A percentile compares a stretch with the other conserved stretches of the same genome.
These are phyloP conservation scores for Agrocybe chaxingu DNA, from an alignment of 768 basidiomycete genomes.

Conservation along the genomic window DNA sequence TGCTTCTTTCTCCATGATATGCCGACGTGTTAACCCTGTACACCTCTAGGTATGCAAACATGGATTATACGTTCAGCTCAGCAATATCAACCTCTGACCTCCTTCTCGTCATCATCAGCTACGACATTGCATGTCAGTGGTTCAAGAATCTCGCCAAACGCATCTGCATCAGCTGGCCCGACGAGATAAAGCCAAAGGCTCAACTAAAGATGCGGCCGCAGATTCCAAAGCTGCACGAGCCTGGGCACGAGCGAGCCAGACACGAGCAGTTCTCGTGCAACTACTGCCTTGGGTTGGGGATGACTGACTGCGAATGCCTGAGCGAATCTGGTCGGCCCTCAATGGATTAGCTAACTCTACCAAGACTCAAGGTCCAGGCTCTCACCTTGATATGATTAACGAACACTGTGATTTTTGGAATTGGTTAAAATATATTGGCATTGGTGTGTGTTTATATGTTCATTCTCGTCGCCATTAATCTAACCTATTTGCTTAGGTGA, in stretches of 20 bases:
- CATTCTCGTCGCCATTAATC: not conserved
- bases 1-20: not conserved
- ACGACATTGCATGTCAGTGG: slow-evolving; percentile 9
- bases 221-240: slow-evolving; percentile 6
- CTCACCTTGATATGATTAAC: slow-evolving; percentile 24
- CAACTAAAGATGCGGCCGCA: not conserved
- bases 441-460: slow-evolving; percentile 11
- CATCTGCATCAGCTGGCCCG: slow-evolving; percentile 8
- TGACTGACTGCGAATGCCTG: slow-evolving; percentile 27
- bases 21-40: too few relatives aligned
- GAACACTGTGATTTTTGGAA: slow-evolving; percentile 26
- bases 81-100: not conserved
- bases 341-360: too few relatives aligned
- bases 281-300: slow-evolving; percentile 11
- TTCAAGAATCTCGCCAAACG: slow-evolving; percentile 17
- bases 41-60: too few relatives aligned
- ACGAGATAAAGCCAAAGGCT: not conserved
- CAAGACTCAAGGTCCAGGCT: too few relatives aligned
- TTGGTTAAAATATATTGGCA: slow-evolving; percentile 14
- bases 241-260: not conserved
- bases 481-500: too few relatives aligned
- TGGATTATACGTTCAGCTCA: not conserved
- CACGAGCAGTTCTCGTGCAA: slow-evolving; percentile 1
- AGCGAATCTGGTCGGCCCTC: too few relatives aligned
- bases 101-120: slow-evolving; percentile 1